These are phyloP conservation scores for Scenedesmus sp. DNA, from an alignment of 163 green algal species.

Conservation along the genomic window DNA sequence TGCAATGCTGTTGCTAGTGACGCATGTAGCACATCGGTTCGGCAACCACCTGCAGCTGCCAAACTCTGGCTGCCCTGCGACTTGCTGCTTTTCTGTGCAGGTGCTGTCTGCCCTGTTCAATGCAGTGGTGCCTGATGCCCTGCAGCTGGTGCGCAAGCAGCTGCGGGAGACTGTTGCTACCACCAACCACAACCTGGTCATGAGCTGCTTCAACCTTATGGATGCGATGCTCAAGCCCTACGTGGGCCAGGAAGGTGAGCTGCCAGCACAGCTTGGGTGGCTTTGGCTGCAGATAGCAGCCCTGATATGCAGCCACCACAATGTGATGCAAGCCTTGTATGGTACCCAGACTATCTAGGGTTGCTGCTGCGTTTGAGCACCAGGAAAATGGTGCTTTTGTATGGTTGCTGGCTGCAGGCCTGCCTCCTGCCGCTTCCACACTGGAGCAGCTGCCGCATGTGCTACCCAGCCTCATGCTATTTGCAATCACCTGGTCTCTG, in stretches of 20 bases:
- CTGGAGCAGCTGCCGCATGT: slow-evolving; percentile 54
- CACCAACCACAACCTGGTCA: slow-evolving; percentile 79
- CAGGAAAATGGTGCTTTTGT: not conserved
- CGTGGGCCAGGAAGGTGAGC: slow-evolving; percentile 13
- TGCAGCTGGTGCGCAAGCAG: slow-evolving; percentile 77
- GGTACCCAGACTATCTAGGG: not conserved
- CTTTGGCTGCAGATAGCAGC: not conserved
- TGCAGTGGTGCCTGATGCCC: slow-evolving; percentile 71
- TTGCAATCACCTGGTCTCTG: slow-evolving; percentile 82
- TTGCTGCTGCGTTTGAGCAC: not conserved
- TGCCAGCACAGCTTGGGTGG: not conserved
- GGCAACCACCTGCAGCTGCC: not conserved
- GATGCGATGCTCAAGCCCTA: slow-evolving; percentile 70
- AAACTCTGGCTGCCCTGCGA: not conserved
- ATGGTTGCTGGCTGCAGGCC: not conserved
- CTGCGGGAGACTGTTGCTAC: slow-evolving; percentile 80
- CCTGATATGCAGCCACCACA: too few relatives aligned
- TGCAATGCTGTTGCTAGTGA: not conserved
- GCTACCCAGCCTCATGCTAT: slow-evolving; percentile 81
- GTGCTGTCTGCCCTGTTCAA: slow-evolving; percentile 61
- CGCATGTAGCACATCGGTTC: not conserved
- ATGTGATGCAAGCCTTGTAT: not conserved
- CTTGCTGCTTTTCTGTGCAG: not conserved
- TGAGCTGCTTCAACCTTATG: slow-evolving; percentile 84
- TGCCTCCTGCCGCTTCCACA: not conserved